A percentile compares a stretch with the other conserved stretches of the same genome.
Conservation (phyloP, 1,139 yeast genomes). For the Geotrichum phurueaensis region DNA sequence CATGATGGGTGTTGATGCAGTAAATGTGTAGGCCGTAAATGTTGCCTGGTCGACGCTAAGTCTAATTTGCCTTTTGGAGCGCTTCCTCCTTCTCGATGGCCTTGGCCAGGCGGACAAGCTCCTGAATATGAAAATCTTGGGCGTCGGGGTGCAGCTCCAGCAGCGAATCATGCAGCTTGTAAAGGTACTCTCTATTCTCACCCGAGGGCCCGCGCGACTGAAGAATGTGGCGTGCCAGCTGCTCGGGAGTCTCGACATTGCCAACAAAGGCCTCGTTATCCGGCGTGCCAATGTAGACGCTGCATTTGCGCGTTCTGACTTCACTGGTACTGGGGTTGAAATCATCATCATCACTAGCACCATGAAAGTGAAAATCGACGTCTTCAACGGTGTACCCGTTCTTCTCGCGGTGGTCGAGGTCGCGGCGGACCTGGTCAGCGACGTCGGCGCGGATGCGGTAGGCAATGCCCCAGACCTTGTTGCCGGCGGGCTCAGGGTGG, state of each 20-base stretch:
- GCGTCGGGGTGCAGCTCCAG: conserved; percentile 41
- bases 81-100: conserved; percentile 10
- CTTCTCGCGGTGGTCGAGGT: conserved; percentile 77
- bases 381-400: conserved; percentile 75
- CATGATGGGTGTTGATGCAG: background rate
- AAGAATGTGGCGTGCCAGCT: conserved; percentile 58
- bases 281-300: conserved; percentile 77
- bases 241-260: conserved; percentile 49
- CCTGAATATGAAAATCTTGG: conserved; percentile 36
- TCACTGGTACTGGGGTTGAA: conserved; percentile 16
- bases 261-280: conserved; percentile 80
- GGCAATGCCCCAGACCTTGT: conserved; percentile 76
- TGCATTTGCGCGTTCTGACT: conserved; percentile 35
- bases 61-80: background rate
- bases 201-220: conserved; percentile 75
- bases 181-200: conserved; percentile 63
- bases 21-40: background rate
- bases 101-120: conserved; percentile 30
- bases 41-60: too few relatives aligned
- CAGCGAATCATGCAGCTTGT: conserved; percentile 40
- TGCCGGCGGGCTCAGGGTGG: conserved; percentile 41
- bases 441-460: conserved; percentile 67
- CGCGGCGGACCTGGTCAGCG: conserved; percentile 56
- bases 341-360: conserved; percentile 29
- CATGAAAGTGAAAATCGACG: conserved; percentile 56